Base-by-base conservation (phyloP, 768 basidiomycete genomes). In the Lactarius indigo region DNA sequence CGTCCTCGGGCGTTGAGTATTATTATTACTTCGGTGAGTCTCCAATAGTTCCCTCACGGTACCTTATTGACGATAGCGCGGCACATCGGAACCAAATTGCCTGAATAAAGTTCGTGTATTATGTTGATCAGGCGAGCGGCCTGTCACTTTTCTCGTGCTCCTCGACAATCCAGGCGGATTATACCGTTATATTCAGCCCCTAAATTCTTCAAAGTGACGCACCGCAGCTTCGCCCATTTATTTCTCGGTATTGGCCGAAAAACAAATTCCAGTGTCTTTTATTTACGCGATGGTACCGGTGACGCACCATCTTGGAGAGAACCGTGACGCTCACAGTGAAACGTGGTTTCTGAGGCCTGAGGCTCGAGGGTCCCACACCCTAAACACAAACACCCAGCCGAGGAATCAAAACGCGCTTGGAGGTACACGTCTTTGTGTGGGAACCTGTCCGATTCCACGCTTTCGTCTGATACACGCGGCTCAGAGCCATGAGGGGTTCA, bases 31-130 rank as follows among this genome's bases (percentile, higher is more conserved):
- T 42, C 41, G 20, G 41, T 42, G 41, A 7, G 41, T 42, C 7
- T 20, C 5, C 35, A 26, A 26, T 26, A 56, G 28, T 54, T 37
- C 7, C 9, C 30, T 23, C 5, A 12, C 5, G 33, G 37, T 33
- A 3, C 20, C 37, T 39, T 39, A 35, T 59, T 44, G 30, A 17
- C 30, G 63, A 63, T 64, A 13, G 55, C 7, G 47, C 17, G n/a
- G 28, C 12, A 23, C 35, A 18, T 60, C 75, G 81, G 78, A 81
- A 75, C 65, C 47, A 57, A 79, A 77, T 68, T 82, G 77, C 73
- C 80, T 79, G 55, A 78, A 81, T 70, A 73, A 73, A 82, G 26
- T 85, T 84, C 61, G 83, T 78, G 5, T 84, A 84, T 63, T 79
- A 83, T 2, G 84, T 78, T 70, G 84, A 85, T 68, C 37, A 39